phyloP scores from a whole-genome alignment of 2,329 filamentous ascomycete genomes.

The Colletotrichum lentis region DNA sequence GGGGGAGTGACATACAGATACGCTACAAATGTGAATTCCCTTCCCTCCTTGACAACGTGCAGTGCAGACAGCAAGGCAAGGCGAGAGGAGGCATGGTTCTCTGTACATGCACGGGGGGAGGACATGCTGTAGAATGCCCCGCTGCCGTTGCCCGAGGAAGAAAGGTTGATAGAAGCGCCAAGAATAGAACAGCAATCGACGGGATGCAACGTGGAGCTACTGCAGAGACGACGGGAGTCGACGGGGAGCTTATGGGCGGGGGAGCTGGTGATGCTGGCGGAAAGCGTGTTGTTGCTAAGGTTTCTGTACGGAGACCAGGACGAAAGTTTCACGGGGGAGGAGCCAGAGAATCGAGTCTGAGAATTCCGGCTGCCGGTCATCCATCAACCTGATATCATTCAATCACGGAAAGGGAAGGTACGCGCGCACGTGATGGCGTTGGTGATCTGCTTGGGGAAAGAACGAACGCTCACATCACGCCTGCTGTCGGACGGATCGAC shows the following conservation, averaged over 20 bases:
- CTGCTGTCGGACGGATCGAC: no score
- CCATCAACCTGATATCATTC: no score
- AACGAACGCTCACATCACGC: no score
- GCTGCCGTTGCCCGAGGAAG: constrained; percentile 15
- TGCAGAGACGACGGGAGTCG: not conserved
- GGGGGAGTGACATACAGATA: not conserved
- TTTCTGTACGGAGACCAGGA: not conserved
- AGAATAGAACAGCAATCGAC: not conserved
- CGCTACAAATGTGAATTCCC: not conserved
- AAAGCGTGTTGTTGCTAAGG: not conserved
- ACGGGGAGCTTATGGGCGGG: no score
- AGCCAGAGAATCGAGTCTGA: not conserved
- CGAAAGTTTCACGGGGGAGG: not conserved
- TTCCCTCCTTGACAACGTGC: constrained; percentile 5
- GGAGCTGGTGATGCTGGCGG: not conserved
- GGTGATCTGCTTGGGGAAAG: not conserved
- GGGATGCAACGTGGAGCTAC: constrained; percentile 9
- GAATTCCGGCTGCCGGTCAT: not conserved
- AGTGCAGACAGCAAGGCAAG: not conserved
- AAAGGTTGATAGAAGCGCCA: constrained; percentile 5
- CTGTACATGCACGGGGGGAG: constrained; percentile 10
- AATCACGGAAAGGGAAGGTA: not conserved
- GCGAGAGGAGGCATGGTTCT: constrained; percentile 14
- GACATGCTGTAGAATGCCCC: constrained; percentile 5
- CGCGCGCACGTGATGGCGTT: not conserved